phyloP scores from a whole-genome alignment of 2,329 filamentous ascomycete genomes.

The Beauveria varroae region DNA sequence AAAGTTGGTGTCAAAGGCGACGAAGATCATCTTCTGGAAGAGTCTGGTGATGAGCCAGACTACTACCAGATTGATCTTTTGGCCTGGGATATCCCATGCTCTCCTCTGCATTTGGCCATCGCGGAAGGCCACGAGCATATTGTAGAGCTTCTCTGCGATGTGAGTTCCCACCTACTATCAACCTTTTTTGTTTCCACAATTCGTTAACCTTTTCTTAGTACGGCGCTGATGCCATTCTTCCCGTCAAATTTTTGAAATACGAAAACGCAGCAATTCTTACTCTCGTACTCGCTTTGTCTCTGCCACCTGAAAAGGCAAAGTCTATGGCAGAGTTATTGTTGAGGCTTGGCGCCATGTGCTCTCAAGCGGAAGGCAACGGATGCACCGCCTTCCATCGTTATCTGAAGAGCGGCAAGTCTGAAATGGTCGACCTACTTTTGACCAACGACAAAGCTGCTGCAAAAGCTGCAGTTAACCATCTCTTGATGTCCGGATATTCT shows the following conservation, averaged over 20 bases:
- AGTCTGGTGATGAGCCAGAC: constrained; percentile 60
- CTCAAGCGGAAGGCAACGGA: constrained; percentile 61
- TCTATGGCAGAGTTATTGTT: constrained; percentile 60
- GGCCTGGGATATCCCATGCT: constrained; percentile 72
- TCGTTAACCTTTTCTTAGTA: constrained; percentile 41
- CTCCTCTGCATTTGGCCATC: constrained; percentile 73
- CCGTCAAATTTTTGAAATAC: constrained; percentile 56
- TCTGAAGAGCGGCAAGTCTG: constrained; percentile 40
- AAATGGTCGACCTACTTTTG: constrained; percentile 42
- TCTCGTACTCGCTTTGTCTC: constrained; percentile 57
- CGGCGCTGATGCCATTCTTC: constrained; percentile 68
- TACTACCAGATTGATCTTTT: constrained; percentile 70
- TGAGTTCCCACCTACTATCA: constrained; percentile 20
- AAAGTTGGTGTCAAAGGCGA: constrained; percentile 33
- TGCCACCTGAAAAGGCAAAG: constrained; percentile 55
- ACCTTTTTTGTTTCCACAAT: background rate
- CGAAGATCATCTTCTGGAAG: constrained; percentile 41
- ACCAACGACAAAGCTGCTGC: constrained; percentile 53
- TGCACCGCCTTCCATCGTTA: constrained; percentile 61
- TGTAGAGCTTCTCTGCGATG: constrained; percentile 60
- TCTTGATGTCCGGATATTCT: constrained; percentile 34
- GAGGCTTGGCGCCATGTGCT: constrained; percentile 61
- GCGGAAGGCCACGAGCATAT: constrained; percentile 61
- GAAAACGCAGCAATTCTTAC: constrained; percentile 58
- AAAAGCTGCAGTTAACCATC: constrained; percentile 58